A percentile compares a stretch with the other conserved stretches of the same genome.
Conservation (phyloP, 2,329 filamentous ascomycete genomes). For the Penicillium sclerotiorum region DNA sequence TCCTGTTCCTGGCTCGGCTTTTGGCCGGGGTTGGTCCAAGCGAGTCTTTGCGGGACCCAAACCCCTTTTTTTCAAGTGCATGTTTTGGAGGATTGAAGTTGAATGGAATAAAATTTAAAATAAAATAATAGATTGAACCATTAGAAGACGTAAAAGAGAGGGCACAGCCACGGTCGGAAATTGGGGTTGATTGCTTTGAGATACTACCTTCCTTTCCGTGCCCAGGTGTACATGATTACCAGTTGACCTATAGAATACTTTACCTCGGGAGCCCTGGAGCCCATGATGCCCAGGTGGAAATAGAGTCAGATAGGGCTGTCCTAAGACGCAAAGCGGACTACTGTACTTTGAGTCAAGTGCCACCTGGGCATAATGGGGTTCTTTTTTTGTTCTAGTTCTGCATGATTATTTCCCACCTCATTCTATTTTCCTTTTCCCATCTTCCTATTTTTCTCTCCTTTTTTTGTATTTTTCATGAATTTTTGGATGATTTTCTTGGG, state of each 20-base stretch:
- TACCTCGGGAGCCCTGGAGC: no score
- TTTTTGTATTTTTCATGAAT: not conserved
- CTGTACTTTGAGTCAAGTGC: no score
- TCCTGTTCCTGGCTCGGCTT: no score
- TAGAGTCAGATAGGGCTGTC: no score
- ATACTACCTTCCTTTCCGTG: conserved; percentile 10
- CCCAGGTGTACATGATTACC: no score
- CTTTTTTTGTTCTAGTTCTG: not conserved
- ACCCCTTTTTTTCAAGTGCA: no score
- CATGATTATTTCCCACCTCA: not conserved
- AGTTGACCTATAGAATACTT: no score
- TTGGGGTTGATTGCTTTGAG: conserved; percentile 2
- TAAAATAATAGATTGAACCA: not conserved
- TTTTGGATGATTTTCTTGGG: conserved; percentile 7
- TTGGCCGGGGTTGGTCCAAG: not conserved
- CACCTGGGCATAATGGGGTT: not conserved
- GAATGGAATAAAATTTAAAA: not conserved
- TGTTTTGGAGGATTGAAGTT: not conserved
- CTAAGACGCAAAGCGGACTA: no score
- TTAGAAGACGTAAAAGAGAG: not conserved
- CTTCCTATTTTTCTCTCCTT: not conserved
- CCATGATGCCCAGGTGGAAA: no score
- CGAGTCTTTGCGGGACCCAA: not conserved
- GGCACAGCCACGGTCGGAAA: conserved; percentile 9
- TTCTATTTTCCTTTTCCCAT: not conserved